These are phyloP conservation scores for Clarireedia paspali DNA, from an alignment of 2,329 filamentous ascomycete species.

Conservation along the genomic window DNA sequence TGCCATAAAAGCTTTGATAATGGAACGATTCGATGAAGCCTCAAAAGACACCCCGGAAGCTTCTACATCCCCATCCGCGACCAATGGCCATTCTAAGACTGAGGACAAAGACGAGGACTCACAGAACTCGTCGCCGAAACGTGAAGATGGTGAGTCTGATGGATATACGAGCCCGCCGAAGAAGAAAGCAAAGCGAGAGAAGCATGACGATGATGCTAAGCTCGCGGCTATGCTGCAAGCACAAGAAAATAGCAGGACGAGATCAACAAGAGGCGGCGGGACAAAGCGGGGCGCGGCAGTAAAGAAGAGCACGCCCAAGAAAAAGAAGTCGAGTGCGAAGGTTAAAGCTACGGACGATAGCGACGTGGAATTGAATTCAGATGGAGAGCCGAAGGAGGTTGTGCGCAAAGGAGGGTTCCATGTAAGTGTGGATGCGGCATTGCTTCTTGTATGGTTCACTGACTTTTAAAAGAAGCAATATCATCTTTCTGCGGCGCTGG, in stretches of 20 bases:
- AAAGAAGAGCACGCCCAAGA: conserved; percentile 56
- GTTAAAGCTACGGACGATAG: conserved; percentile 74
- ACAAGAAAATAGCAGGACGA: conserved; percentile 70
- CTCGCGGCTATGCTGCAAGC: conserved; percentile 85
- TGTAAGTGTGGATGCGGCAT: conserved; percentile 36
- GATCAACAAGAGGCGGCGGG: conserved; percentile 67
- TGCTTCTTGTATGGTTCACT: not conserved
- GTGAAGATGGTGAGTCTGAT: conserved; percentile 11
- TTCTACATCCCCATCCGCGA: not conserved
- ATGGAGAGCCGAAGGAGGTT: conserved; percentile 48
- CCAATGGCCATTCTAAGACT: conserved; percentile 5
- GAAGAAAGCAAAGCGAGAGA: conserved; percentile 52
- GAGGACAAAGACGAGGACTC: conserved; percentile 14
- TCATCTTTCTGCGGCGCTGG: conserved; percentile 61
- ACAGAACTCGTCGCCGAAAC: not conserved
- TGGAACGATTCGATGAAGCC: conserved; percentile 46
- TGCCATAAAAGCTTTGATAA: conserved; percentile 45
- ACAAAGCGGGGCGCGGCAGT: conserved; percentile 40
- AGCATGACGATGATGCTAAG: conserved; percentile 74
- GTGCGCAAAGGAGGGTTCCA: conserved; percentile 87
- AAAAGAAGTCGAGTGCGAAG: conserved; percentile 70
- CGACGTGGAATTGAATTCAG: conserved; percentile 58
- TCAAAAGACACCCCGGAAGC: conserved; percentile 10
- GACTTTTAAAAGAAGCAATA: conserved; percentile 54
- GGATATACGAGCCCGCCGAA: conserved; percentile 30